Conservation (phyloP, 148 eudicot species). For the Vaccinium vitisidaea region DNA sequence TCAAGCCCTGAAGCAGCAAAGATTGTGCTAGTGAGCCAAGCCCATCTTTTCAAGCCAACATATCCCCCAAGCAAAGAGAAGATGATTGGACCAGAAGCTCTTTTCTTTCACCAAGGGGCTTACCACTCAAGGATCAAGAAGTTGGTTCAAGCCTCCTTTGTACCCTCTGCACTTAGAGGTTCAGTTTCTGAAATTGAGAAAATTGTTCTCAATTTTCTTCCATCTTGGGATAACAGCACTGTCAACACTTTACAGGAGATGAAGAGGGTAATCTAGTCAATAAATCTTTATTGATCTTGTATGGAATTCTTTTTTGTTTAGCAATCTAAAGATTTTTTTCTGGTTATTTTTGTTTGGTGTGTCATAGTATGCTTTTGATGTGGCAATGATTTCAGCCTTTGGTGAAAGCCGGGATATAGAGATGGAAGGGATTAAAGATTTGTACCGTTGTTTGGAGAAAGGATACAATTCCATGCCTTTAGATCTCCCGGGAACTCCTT, state of each 20-base stretch:
- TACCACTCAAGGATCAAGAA: constrained; percentile 70
- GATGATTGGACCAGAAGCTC: constrained; percentile 75
- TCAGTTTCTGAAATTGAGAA: constrained; percentile 46
- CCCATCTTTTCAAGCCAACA: constrained; percentile 88
- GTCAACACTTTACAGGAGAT: constrained; percentile 70
- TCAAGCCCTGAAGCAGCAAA: constrained; percentile 87
- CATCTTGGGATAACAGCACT: constrained; percentile 45
- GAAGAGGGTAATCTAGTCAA: constrained; percentile 54
- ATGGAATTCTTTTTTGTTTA: background rate
- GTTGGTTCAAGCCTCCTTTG: constrained; percentile 54
- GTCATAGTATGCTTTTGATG: constrained; percentile 76
- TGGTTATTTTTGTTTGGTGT: background rate
- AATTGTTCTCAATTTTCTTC: constrained; percentile 55
- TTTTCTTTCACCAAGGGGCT: constrained; percentile 85
- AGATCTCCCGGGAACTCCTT: constrained; percentile 75
- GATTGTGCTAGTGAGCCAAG: constrained; percentile 55
- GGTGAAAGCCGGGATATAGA: constrained; percentile 56
- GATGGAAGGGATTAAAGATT: constrained; percentile 47
- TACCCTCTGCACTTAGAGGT: constrained; percentile 44
- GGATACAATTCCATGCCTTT: constrained; percentile 97
- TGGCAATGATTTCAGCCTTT: constrained; percentile 73
- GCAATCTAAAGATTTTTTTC: background rate
- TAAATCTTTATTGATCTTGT: background rate
- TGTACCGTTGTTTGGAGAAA: constrained; percentile 66
- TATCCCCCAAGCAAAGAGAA: constrained; percentile 81